Percentiles rank a stretch among this genome's conserved stretches.
Evolutionary conservation across 75 land plant genomes (phyloP).

Genomic region (Cupressus sempervirens): DNA sequence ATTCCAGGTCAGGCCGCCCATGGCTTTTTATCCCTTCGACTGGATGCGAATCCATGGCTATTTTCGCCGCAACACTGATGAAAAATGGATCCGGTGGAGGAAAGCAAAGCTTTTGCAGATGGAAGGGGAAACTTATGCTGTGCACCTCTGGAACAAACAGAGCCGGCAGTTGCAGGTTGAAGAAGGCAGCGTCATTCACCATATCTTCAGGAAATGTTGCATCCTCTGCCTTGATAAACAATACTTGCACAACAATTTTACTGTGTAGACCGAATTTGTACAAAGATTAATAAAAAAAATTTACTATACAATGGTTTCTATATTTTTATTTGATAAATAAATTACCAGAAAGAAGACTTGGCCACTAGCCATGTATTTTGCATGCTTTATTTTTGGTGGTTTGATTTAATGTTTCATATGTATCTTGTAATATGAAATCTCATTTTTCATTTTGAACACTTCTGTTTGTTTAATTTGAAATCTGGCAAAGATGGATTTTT

Average conservation of each 20-base stretch:
- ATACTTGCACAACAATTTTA: background rate
- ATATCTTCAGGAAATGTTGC: conserved; percentile 22
- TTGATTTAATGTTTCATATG: too few relatives aligned
- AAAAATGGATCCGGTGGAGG: conserved; percentile 27
- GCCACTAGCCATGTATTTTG: too few relatives aligned
- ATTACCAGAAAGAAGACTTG: too few relatives aligned
- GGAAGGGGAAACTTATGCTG: conserved; percentile 29
- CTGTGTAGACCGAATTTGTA: background rate
- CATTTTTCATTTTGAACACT: too few relatives aligned
- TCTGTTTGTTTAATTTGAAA: too few relatives aligned
- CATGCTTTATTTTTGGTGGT: too few relatives aligned
- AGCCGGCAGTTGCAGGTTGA: conserved; percentile 51
- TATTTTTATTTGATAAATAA: too few relatives aligned
- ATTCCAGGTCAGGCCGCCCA: conserved; percentile 48
- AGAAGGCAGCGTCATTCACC: conserved; percentile 57
- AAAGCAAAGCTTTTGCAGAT: conserved; percentile 44
- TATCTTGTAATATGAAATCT: too few relatives aligned
- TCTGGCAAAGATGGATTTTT: too few relatives aligned
- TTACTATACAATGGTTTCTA: too few relatives aligned
- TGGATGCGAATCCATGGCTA: conserved; percentile 45
- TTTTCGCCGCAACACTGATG: conserved; percentile 27
- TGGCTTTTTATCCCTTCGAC: conserved; percentile 72
- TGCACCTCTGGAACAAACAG: conserved; percentile 83
- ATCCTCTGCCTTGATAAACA: conserved; percentile 15
- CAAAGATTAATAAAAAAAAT: too few relatives aligned